Evolutionary conservation across 257 asterid species (phyloP).

Genomic region (Capsicum rhomboideum): DNA sequence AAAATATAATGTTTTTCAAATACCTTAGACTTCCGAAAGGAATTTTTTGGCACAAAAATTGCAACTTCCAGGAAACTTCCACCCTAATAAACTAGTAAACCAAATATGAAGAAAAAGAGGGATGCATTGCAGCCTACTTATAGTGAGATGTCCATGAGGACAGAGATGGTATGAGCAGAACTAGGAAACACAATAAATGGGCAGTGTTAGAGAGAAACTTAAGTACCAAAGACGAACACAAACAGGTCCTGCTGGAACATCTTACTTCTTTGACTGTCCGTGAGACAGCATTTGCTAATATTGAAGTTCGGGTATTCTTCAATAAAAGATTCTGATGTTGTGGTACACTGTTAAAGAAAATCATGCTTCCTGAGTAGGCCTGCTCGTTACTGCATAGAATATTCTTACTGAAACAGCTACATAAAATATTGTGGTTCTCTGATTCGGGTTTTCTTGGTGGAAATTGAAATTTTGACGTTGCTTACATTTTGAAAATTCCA

Average conservation of each 20-base stretch:
- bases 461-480: neutral
- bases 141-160: neutral
- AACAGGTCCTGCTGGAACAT: neutral
- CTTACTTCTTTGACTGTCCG: neutral
- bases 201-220: neutral
- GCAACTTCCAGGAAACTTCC: neutral
- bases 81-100: neutral
- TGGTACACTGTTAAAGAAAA: neutral
- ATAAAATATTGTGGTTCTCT: neutral
- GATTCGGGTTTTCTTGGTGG: neutral
- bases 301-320: neutral
- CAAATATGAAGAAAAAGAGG: neutral
- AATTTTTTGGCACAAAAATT: neutral
- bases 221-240: neutral
- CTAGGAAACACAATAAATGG: neutral
- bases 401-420: neutral
- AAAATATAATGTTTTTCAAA: neutral
- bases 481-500: neutral
- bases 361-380: neutral
- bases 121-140: neutral
- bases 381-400: neutral
- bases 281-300: neutral
- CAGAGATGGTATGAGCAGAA: neutral
- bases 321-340: neutral
- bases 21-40: neutral